phyloP scores from a whole-genome alignment of 148 eudicot genomes.

The Dianthus caryophyllus region DNA sequence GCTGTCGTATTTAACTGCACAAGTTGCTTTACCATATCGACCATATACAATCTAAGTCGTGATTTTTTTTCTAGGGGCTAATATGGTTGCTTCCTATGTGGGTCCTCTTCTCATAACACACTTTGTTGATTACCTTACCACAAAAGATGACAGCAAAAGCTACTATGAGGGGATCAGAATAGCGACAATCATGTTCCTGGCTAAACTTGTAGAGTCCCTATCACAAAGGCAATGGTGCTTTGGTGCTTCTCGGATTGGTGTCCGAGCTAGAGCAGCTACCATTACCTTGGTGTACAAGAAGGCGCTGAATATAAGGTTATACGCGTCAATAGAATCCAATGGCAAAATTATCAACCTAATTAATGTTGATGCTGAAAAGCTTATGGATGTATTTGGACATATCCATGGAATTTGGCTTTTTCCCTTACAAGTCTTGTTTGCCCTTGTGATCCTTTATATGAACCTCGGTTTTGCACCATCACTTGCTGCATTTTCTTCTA shows the following conservation, averaged over 20 bases:
- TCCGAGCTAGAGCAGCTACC: slow-evolving; percentile 53
- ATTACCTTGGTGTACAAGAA: slow-evolving; percentile 55
- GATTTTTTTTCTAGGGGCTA: slow-evolving; percentile 43
- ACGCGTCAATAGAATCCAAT: slow-evolving; percentile 34
- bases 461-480: slow-evolving; percentile 68
- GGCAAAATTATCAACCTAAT: slow-evolving; percentile 55
- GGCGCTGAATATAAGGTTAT: slow-evolving; percentile 47
- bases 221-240: slow-evolving; percentile 85
- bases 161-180: slow-evolving; percentile 45
- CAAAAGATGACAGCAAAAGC: slow-evolving; percentile 30
- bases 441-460: slow-evolving; percentile 53
- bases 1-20: background rate
- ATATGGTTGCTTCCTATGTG: slow-evolving; percentile 65
- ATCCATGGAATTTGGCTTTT: slow-evolving; percentile 80
- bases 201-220: slow-evolving; percentile 63
- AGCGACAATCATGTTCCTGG: slow-evolving; percentile 53
- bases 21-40: background rate
- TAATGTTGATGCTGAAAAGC: slow-evolving; percentile 72
- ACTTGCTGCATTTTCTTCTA: slow-evolving; percentile 58
- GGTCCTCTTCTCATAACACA: slow-evolving; percentile 71
- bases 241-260: slow-evolving; percentile 65
- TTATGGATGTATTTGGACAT: slow-evolving; percentile 61
- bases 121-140: slow-evolving; percentile 62
- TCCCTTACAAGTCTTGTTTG: slow-evolving; percentile 63
- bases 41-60: background rate